Conservation (phyloP, 805 yeast genomes). For the Wickerhamiella brachini region DNA sequence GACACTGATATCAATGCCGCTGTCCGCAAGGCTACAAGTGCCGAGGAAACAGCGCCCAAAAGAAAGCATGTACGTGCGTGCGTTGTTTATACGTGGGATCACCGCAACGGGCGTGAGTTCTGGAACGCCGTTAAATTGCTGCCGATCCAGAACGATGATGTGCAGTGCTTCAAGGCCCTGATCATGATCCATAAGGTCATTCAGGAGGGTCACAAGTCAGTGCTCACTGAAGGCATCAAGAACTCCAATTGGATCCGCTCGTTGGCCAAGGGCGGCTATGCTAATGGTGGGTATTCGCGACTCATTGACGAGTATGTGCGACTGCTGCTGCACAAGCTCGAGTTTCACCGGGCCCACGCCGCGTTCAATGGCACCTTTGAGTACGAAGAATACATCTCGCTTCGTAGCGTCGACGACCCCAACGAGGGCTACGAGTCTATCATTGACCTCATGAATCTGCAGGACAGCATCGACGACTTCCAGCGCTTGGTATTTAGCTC, state of each 20-base stretch:
- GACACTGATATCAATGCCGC: constrained; percentile 31
- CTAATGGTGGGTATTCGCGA: constrained; percentile 39
- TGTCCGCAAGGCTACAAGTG: constrained; percentile 71
- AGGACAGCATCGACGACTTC: constrained; percentile 68
- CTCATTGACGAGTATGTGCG: constrained; percentile 65
- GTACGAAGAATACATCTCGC: constrained; percentile 84
- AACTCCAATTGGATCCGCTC: constrained; percentile 69
- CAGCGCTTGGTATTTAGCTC: constrained; percentile 65
- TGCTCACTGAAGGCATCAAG: constrained; percentile 63
- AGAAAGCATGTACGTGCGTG: constrained; percentile 93
- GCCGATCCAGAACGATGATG: constrained; percentile 70
- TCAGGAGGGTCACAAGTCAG: constrained; percentile 95
- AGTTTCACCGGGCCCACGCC: constrained; percentile 70
- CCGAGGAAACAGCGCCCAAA: constrained; percentile 86
- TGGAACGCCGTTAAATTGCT: constrained; percentile 72
- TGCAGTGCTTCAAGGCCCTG: constrained; percentile 74
- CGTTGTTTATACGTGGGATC: constrained; percentile 94
- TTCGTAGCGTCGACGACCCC: constrained; percentile 80
- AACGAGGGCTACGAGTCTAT: constrained; percentile 90
- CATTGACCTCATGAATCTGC: constrained; percentile 70
- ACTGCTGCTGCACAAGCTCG: constrained; percentile 56
- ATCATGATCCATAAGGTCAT: constrained; percentile 78
- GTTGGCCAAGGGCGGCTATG: constrained; percentile 34
- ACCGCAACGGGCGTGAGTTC: constrained; percentile 65
- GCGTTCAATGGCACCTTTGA: constrained; percentile 94